These are phyloP conservation scores for Monilinia laxa DNA, from an alignment of 2,329 filamentous ascomycete species.

Conservation along the genomic window DNA sequence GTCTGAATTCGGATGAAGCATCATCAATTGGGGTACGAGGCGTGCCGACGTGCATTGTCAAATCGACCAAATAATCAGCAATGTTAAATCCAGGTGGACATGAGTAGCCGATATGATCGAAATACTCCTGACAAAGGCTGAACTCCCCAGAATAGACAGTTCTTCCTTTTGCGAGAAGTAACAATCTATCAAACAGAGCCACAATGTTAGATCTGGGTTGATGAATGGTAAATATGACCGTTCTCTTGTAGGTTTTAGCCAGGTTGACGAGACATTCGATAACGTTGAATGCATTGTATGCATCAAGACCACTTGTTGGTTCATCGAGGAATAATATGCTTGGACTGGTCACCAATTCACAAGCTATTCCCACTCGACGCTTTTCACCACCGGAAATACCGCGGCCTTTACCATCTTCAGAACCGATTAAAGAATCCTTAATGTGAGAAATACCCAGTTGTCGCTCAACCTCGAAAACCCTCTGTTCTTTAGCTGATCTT, in stretches of 20 bases:
- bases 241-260: constrained; percentile 94
- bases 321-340: constrained; percentile 97
- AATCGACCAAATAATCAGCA: constrained; percentile 93
- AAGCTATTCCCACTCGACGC: constrained; percentile 92
- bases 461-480: constrained; percentile 88
- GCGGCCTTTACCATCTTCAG: constrained; percentile 88
- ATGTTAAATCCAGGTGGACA: constrained; percentile 98
- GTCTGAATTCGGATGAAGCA: constrained; percentile 57
- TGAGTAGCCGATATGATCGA: constrained; percentile 85
- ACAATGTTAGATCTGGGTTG: constrained; percentile 98
- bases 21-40: constrained; percentile 55
- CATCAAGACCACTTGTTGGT: constrained; percentile 92
- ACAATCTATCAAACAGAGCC: constrained; percentile 89
- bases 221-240: constrained; percentile 97
- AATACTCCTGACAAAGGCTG: constrained; percentile 83
- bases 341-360: constrained; percentile 94
- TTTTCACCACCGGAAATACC: constrained; percentile 98
- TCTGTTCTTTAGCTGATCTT: constrained; percentile 80
- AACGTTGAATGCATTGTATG: constrained; percentile 97
- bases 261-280: constrained; percentile 92
- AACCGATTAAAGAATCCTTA: constrained; percentile 91
- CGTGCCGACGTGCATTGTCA: constrained; percentile 90
- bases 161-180: constrained; percentile 83
- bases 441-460: constrained; percentile 95
- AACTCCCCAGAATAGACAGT: constrained; percentile 95